Percentiles rank a stretch among this genome's conserved stretches.
phyloP scores from a whole-genome alignment of 2,329 filamentous ascomycete species.

The Davidsoniella eucalypti region DNA sequence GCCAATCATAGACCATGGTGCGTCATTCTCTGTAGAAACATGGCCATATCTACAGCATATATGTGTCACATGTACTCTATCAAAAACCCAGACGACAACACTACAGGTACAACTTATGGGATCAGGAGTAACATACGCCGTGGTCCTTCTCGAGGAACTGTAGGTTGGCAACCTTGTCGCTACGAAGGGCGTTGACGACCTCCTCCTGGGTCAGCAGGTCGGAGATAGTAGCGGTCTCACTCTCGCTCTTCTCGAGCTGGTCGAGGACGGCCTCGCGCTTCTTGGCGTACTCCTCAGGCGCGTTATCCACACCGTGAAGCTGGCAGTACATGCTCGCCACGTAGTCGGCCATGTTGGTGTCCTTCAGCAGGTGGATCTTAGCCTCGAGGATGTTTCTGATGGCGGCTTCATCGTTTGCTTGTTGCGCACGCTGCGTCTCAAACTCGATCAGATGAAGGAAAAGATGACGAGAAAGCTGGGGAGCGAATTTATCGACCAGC shows the following conservation, averaged over 20 bases:
- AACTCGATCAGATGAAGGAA: slow-evolving; percentile 96
- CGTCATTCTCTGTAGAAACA: background rate
- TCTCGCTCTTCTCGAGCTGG: slow-evolving; percentile 66
- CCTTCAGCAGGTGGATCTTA: slow-evolving; percentile 72
- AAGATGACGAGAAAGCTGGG: slow-evolving; percentile 85
- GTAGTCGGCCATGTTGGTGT: slow-evolving; percentile 98
- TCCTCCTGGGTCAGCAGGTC: slow-evolving; percentile 75
- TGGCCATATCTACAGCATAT: background rate
- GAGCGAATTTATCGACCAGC: slow-evolving; percentile 49
- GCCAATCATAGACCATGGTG: background rate
- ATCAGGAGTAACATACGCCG: slow-evolving; percentile 42
- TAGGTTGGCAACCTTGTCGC: slow-evolving; percentile 98
- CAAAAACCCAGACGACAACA: background rate
- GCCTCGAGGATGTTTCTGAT: slow-evolving; percentile 60
- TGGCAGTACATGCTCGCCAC: slow-evolving; percentile 84
- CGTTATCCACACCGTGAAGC: slow-evolving; percentile 60
- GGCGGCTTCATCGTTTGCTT: slow-evolving; percentile 43
- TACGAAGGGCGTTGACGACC: slow-evolving; percentile 77
- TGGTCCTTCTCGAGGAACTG: slow-evolving; percentile 95
- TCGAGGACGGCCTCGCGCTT: slow-evolving; percentile 81
- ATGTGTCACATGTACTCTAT: too few species aligned
- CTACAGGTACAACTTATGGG: background rate
- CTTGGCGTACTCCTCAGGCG: slow-evolving; percentile 71
- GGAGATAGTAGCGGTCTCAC: slow-evolving; percentile 77
- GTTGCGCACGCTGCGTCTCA: slow-evolving; percentile 64